phyloP scores from a whole-genome alignment of 1,284 basidiomycete genomes.

The Xerocomus amazonicus region DNA sequence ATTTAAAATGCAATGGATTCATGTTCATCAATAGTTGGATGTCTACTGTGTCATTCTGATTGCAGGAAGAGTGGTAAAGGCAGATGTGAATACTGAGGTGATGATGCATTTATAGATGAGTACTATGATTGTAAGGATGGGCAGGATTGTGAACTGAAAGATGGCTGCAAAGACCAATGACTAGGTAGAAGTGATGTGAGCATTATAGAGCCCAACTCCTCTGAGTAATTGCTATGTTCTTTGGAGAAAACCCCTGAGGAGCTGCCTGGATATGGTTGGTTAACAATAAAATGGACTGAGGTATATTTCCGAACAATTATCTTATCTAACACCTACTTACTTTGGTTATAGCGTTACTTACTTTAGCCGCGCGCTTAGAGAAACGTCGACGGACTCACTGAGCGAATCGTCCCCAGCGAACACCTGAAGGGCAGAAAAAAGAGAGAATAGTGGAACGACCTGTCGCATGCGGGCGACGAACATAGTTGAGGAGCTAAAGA shows the following conservation, averaged over 20 bases:
- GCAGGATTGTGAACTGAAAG: slow-evolving; percentile 36
- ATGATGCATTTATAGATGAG: slow-evolving; percentile 31
- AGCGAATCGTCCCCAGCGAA: slow-evolving; percentile 50
- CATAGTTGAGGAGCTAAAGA: slow-evolving; percentile 27
- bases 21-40: slow-evolving; percentile 35
- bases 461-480: slow-evolving; percentile 72
- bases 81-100: slow-evolving; percentile 30
- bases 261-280: slow-evolving; percentile 41
- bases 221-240: slow-evolving; percentile 30
- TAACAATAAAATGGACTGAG: too few species aligned
- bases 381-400: slow-evolving; percentile 44
- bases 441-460: slow-evolving; percentile 39
- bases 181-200: slow-evolving; percentile 42
- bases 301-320: too few species aligned
- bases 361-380: too few species aligned
- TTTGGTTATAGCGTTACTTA: too few species aligned
- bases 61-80: slow-evolving; percentile 29
- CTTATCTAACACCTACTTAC: too few species aligned
- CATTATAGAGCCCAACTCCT: slow-evolving; percentile 38
- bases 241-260: slow-evolving; percentile 34
- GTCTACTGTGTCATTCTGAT: slow-evolving; percentile 29
- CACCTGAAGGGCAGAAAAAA: slow-evolving; percentile 41
- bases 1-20: slow-evolving; percentile 18
- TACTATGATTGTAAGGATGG: slow-evolving; percentile 33
- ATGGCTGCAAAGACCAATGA: slow-evolving; percentile 45